Base-by-base conservation (phyloP, 352 stramenopile species). In the Phytophthora fragariae region DNA sequence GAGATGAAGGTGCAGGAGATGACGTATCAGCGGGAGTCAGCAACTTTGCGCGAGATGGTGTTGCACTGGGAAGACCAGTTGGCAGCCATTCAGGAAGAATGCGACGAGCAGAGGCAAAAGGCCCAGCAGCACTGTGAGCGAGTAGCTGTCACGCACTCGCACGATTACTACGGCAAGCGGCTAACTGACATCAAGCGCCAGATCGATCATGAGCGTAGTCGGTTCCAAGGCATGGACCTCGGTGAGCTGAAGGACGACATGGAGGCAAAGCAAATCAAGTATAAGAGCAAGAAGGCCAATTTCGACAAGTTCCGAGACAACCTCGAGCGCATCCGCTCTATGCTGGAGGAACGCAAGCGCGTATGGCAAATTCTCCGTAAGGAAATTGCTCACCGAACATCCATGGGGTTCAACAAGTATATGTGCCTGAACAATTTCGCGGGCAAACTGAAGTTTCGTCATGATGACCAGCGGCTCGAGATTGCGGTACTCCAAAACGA, bases 361-460 rank as follows among this genome's bases (percentile, higher is more conserved):
- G 83, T 90, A 57, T 96, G 89, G 89, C 79, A 93, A 58, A 83
- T 88, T 24, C 46, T 96, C 17, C 89, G 89, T 21, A 93, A 90
- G 64, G 82, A 93, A 65, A 96, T 96, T 53, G 82, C 89, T 3
- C 76, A 86, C 29, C 86, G 86, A 14, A 96, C 88, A 29, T 94
- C 85, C 10, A 84, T 91, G 57, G 85, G 85, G 71, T 96, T 96
- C 72, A 95, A 96, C 76, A 80, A 90, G 59, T 94, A 84, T 76
- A 96, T 96, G 89, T 68, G 81, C 21, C 72, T 92, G 54, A 94
- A 94, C 73, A 93, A 94, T 65, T 96, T 96, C 68, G 89, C 88
- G 10, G 89, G 89, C 19, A 93, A 92, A 58, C 78, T 96, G 39
- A 91, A 90, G 62, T 96, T 96, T 57, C 81, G 83, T 9, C 89